phyloP scores from a whole-genome alignment of 2,329 filamentous ascomycete genomes.

The Cadophora gregata region DNA sequence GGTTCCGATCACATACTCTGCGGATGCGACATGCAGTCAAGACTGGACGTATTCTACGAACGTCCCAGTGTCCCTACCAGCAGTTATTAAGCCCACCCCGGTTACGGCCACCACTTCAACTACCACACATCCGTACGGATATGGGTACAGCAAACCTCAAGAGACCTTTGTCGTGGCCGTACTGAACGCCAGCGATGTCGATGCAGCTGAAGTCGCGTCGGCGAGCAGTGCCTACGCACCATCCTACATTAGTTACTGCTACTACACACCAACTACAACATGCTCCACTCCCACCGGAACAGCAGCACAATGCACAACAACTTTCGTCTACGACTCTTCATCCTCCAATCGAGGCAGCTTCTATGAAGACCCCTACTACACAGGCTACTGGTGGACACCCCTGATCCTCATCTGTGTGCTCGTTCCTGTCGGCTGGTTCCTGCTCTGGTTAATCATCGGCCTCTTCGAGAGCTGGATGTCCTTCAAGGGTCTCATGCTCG shows the following conservation, averaged over 20 bases:
- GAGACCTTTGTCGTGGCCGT: slow-evolving; percentile 24
- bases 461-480: slow-evolving; percentile 33
- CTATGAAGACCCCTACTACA: slow-evolving; percentile 17
- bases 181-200: slow-evolving; percentile 29
- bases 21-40: slow-evolving; percentile 29
- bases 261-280: slow-evolving; percentile 29
- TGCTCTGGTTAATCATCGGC: slow-evolving; percentile 32
- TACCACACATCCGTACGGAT: slow-evolving; percentile 21
- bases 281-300: slow-evolving; percentile 22
- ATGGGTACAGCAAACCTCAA: slow-evolving; percentile 15
- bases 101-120: slow-evolving; percentile 17
- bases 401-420: slow-evolving; percentile 28
- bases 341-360: neutral
- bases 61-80: slow-evolving; percentile 30
- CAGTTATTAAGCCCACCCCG: slow-evolving; percentile 19
- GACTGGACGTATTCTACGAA: slow-evolving; percentile 31
- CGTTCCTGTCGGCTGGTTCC: slow-evolving; percentile 30
- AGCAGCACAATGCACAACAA: slow-evolving; percentile 23
- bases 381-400: neutral
- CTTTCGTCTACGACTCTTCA: slow-evolving; percentile 19
- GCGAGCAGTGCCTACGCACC: slow-evolving; percentile 25
- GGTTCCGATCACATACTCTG: slow-evolving; percentile 31
- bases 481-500: slow-evolving; percentile 36
- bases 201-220: slow-evolving; percentile 21
- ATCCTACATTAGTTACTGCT: slow-evolving; percentile 26